Evolutionary conservation across 306 rosid genomes (phyloP).

Genomic region (Ochetophila trinervis): DNA sequence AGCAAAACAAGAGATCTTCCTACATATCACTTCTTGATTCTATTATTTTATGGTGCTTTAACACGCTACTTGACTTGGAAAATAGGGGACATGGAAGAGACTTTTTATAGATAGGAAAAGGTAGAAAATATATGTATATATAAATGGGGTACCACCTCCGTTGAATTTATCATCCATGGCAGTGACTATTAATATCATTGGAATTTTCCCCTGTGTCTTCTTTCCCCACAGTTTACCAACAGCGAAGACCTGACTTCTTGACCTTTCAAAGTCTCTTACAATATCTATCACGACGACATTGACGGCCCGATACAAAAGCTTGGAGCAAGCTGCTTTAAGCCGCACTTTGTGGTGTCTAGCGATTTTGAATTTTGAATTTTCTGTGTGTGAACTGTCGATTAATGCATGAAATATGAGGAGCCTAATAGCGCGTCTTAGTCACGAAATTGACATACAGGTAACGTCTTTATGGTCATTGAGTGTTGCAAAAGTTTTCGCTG

Average conservation of each 20-base stretch:
- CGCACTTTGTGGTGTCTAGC: not conserved
- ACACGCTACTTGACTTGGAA: constrained; percentile 28
- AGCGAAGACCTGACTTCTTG: constrained; percentile 22
- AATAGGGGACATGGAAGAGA: constrained; percentile 12
- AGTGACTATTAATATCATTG: not conserved
- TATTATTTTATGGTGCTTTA: not conserved
- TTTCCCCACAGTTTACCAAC: constrained; percentile 18
- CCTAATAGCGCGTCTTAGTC: not conserved
- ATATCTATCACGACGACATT: not conserved
- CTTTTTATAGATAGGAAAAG: too few species aligned
- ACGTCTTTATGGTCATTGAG: not conserved
- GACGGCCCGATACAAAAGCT: too few species aligned
- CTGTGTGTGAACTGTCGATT: not conserved
- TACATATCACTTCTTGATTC: too few species aligned
- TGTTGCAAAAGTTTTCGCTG: not conserved
- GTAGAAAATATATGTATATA: not conserved
- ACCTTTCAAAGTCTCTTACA: constrained; percentile 12
- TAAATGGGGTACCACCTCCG: too few species aligned
- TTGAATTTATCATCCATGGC: too few species aligned
- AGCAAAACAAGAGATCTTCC: too few species aligned
- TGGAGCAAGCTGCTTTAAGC: not conserved
- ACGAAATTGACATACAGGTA: not conserved
- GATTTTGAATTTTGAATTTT: not conserved
- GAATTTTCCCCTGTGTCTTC: constrained; percentile 8
- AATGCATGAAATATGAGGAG: too few species aligned